Base-by-base conservation (phyloP, 345 rosid species). In the Hypericum androsaemum region DNA sequence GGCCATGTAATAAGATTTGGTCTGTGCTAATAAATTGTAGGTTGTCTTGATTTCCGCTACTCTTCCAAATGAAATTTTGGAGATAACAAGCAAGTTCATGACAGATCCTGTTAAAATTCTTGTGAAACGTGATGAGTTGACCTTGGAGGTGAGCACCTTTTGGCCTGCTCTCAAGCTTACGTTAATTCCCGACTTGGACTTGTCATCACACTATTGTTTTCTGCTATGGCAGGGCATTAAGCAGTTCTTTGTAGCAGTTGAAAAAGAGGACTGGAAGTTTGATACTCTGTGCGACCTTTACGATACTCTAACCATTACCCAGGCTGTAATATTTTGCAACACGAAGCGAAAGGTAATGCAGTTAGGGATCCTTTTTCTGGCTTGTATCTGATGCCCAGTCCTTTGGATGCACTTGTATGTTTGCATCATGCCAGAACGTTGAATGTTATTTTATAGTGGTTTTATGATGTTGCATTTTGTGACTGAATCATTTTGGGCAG, bases 301-400 rank as follows among this genome's bases (percentile, higher is more conserved):
- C 72, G 96, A 92, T 58, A 92, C 98, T 43, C 86, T 92, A 22
- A 88, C 89, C 15, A 84, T 92, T 54, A 88, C 95, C 10, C 96
- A 82, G 70, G 95, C 98, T 61, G 95, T 92, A 74, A 88, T 92
- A 52, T 92, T 92, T 77, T 92, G 96, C 86, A 92, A 88, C 73
- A 92, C 95, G 6, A 92, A 88, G 72, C 66, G 89, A 62, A 92
- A 92, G 96, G 96, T 92, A 73, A 41, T 42, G 1, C 12, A 52
- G 16, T 8, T 7, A 8, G 32, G 4, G 32, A 22, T 22, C 32
- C 32, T 22, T 22, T 22, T 22, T 22, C 32, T 22, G 2, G 32
- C 2, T 22, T 22, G 32, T 4, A 22, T 22, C 32, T 22, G 32
- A 1, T 22, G 4, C 32, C 32, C 4, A 22, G 4, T 1, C 32